Conservation (phyloP, 345 rosid species). For the Hibiscus tridactylites region DNA sequence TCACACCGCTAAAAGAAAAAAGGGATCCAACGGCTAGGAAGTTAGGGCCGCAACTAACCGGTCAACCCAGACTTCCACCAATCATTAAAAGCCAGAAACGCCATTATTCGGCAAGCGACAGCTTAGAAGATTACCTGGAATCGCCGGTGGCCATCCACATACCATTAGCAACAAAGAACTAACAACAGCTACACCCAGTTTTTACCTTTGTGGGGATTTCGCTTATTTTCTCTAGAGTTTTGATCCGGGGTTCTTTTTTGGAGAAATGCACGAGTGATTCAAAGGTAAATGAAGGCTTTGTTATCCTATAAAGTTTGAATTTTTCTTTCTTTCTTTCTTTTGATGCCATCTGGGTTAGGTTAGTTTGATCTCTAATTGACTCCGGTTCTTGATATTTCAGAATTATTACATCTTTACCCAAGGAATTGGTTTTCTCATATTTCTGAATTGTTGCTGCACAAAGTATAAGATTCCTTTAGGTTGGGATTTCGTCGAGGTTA, state of each 20-base stretch:
- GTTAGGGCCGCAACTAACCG: too few species aligned
- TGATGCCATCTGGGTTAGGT: too few species aligned
- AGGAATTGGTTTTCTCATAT: constrained; percentile 10
- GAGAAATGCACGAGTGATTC: constrained; percentile 13
- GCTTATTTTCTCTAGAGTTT: not conserved
- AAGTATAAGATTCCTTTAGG: constrained; percentile 14
- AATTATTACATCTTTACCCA: constrained; percentile 7
- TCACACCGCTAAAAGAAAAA: too few species aligned
- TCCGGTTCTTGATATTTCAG: constrained; percentile 12
- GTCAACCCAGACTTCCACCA: too few species aligned
- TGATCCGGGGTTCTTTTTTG: constrained; percentile 14
- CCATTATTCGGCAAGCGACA: constrained; percentile 14
- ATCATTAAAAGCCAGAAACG: constrained; percentile 14
- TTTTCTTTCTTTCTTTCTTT: not conserved
- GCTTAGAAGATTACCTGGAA: constrained; percentile 40
- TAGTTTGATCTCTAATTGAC: constrained; percentile 14
- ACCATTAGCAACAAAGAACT: constrained; percentile 2
- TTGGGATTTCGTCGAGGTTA: constrained; percentile 17
- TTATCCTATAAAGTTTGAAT: constrained; percentile 10
- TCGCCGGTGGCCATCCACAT: constrained; percentile 60
- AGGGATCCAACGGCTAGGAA: too few species aligned
- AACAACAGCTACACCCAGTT: constrained; percentile 21
- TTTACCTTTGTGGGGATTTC: not conserved
- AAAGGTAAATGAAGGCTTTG: not conserved
- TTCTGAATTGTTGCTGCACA: constrained; percentile 13